phyloP scores from a whole-genome alignment of 2,329 filamentous ascomycete genomes.

The Xylaria multiplex region DNA sequence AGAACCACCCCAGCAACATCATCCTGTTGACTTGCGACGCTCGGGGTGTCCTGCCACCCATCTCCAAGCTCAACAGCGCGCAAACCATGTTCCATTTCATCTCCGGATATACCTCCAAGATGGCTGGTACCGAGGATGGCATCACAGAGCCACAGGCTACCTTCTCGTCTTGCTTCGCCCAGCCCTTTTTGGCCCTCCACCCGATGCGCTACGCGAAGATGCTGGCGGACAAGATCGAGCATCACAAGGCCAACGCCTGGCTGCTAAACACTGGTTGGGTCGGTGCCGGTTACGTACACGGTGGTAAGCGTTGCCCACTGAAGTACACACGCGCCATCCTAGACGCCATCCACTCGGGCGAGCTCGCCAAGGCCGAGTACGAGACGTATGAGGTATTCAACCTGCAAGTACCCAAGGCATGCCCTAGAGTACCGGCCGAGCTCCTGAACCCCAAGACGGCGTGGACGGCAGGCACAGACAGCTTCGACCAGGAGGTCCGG shows the following conservation, averaged over 20 bases:
- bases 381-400: slow-evolving; percentile 98
- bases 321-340: slow-evolving; percentile 99
- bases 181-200: slow-evolving; percentile 98
- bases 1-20: slow-evolving; percentile 94
- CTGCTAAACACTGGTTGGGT: slow-evolving; percentile 83
- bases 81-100: slow-evolving; percentile 99
- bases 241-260: slow-evolving; percentile 97
- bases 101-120: slow-evolving; percentile 99
- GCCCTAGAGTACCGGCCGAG: slow-evolving; percentile 88
- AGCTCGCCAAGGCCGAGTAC: slow-evolving; percentile 91
- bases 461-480: slow-evolving; percentile 84
- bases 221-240: slow-evolving; percentile 96
- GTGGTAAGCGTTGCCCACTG: slow-evolving; percentile 95
- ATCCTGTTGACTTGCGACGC: slow-evolving; percentile 98
- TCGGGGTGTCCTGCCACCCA: slow-evolving; percentile 94
- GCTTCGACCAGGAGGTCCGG: slow-evolving; percentile 86
- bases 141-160: slow-evolving; percentile 97
- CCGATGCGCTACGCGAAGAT: slow-evolving; percentile 99
- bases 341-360: slow-evolving; percentile 96
- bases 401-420: slow-evolving; percentile 91
- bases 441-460: slow-evolving; percentile 93
- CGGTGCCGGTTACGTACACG: slow-evolving; percentile 83
- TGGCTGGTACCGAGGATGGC: slow-evolving; percentile 98
- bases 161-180: slow-evolving; percentile 99
- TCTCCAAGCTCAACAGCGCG: slow-evolving; percentile 92